phyloP scores from a whole-genome alignment of 441 rosid genomes.

The Gossypium schwendimanii region DNA sequence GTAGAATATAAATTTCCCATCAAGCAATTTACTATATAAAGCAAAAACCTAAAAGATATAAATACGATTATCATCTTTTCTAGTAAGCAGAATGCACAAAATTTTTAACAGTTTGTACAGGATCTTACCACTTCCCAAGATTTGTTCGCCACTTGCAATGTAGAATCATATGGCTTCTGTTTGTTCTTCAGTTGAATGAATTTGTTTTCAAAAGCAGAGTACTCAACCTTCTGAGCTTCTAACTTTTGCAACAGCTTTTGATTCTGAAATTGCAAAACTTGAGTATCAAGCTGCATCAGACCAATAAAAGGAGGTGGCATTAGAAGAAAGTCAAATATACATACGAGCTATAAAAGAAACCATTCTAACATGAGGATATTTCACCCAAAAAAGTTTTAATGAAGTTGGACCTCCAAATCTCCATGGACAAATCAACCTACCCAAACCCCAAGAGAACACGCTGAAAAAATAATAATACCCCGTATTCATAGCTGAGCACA shows the following conservation, averaged over 20 bases:
- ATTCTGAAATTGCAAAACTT: constrained; percentile 83
- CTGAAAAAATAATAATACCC: neutral
- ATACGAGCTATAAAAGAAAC: neutral
- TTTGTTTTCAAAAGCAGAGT: constrained; percentile 52
- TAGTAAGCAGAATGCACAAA: constrained; percentile 7
- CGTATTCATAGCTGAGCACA: neutral
- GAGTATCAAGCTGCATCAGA: constrained; percentile 58
- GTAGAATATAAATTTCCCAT: constrained; percentile 29
- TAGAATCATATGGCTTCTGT: constrained; percentile 53
- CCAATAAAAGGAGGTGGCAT: constrained; percentile 10
- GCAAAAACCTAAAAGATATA: constrained; percentile 13
- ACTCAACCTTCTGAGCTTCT: constrained; percentile 81
- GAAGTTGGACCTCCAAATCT: neutral
- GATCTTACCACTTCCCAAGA: constrained; percentile 70
- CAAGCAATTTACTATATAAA: constrained; percentile 5
- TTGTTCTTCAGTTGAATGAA: constrained; percentile 49
- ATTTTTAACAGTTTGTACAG: neutral
- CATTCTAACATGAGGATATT: neutral
- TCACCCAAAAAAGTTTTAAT: neutral
- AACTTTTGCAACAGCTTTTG: constrained; percentile 76
- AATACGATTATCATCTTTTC: neutral
- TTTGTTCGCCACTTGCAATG: constrained; percentile 49
- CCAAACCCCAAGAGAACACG: neutral
- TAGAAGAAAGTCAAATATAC: neutral
- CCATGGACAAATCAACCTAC: constrained; percentile 2